Conservation (phyloP, 2,329 filamentous ascomycete genomes). For the Aureobasidium sp. region DNA sequence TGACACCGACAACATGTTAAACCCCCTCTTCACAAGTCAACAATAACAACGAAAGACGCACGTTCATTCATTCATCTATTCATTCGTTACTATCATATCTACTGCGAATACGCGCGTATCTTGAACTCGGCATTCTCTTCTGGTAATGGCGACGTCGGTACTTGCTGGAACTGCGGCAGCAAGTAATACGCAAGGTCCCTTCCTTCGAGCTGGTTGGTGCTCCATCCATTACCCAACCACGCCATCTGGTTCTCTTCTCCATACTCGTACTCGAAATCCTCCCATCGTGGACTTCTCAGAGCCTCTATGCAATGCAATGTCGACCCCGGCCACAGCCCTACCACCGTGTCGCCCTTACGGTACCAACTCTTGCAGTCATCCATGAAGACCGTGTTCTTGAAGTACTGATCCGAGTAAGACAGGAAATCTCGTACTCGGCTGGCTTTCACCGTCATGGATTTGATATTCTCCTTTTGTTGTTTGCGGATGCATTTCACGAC, state of each 20-base stretch:
- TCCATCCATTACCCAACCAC: constrained; percentile 35
- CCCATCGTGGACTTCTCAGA: constrained; percentile 37
- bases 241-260: constrained; percentile 29
- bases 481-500: constrained; percentile 20
- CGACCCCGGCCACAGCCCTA: constrained; percentile 39
- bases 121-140: constrained; percentile 33
- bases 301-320: constrained; percentile 46
- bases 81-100: background rate
- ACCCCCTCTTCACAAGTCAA: background rate
- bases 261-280: constrained; percentile 42
- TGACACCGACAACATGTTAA: background rate
- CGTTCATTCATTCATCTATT: background rate
- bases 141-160: constrained; percentile 29
- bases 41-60: background rate
- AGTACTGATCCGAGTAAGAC: constrained; percentile 37
- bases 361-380: constrained; percentile 42
- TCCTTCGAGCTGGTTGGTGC: constrained; percentile 28
- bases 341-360: constrained; percentile 24
- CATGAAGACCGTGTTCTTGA: constrained; percentile 41
- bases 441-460: constrained; percentile 38
- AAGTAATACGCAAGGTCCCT: constrained; percentile 38
- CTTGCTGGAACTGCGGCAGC: constrained; percentile 34
- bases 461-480: constrained; percentile 33
- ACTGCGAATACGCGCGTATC: constrained; percentile 34
- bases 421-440: constrained; percentile 47